Evolutionary conservation across 2,329 filamentous ascomycete species (phyloP).

Genomic region (Xylariomycetidae sp.): DNA sequence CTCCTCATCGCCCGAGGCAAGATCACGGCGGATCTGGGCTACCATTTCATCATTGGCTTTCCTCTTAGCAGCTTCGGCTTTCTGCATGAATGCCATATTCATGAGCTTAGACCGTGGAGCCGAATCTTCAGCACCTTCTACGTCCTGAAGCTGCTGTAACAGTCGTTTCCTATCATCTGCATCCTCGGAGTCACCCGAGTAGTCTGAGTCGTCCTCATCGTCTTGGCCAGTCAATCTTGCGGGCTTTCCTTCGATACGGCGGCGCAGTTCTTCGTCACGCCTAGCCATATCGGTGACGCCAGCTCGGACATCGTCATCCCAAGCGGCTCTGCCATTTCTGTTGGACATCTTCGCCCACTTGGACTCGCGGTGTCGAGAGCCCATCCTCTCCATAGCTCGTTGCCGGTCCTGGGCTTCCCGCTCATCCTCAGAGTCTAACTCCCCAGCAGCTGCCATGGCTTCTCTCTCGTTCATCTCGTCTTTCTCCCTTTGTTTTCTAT

Average conservation of each 20-base stretch:
- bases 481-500: slow-evolving; percentile 66
- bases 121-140: slow-evolving; percentile 42
- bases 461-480: slow-evolving; percentile 49
- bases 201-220: slow-evolving; percentile 48
- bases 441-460: slow-evolving; percentile 51
- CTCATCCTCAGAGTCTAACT: slow-evolving; percentile 61
- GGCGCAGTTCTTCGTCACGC: slow-evolving; percentile 75
- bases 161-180: slow-evolving; percentile 43
- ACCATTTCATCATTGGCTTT: slow-evolving; percentile 76
- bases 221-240: slow-evolving; percentile 25
- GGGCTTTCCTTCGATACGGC: slow-evolving; percentile 69
- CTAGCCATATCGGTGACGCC: slow-evolving; percentile 77
- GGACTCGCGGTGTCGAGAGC: slow-evolving; percentile 78
- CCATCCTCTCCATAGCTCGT: slow-evolving; percentile 79
- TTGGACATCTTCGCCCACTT: slow-evolving; percentile 88
- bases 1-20: slow-evolving; percentile 58
- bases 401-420: slow-evolving; percentile 64
- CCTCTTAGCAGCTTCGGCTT: slow-evolving; percentile 73
- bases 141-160: slow-evolving; percentile 43
- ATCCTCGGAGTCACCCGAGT: slow-evolving; percentile 53
- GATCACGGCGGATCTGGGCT: slow-evolving; percentile 63
- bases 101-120: slow-evolving; percentile 63
- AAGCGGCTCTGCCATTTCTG: slow-evolving; percentile 72
- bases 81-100: slow-evolving; percentile 91
- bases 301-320: slow-evolving; percentile 81